Evolutionary conservation across 2,329 filamentous ascomycete species (phyloP), one percentile per base, ranked within the genome.

Genomic region (Leptosphaerulina australis): DNA sequence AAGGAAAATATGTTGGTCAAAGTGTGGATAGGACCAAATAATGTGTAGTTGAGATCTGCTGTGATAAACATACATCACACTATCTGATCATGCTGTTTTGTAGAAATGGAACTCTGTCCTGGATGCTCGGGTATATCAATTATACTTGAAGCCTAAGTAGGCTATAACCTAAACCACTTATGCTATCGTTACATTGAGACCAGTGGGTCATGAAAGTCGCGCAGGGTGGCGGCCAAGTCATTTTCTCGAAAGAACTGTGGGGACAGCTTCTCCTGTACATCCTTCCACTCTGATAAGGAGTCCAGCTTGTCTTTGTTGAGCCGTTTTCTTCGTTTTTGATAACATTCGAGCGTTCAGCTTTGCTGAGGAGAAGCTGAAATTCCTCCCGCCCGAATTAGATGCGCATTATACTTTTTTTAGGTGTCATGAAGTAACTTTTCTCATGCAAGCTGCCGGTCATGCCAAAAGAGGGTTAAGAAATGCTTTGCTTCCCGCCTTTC

Each of bases 381-480:
- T 85, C 85, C 39, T 83, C 81, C 29, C 88, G 83, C 72, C 97
- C 90, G 21, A 89, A 84, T 26, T 86, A 83, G 18, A 95, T 81
- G 18, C 91, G 87, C 70, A 91, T 82, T 89, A 97, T 96, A 21
- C 87, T n/a, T 83, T 72, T 96, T 96, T 78, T 96, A 97, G 0
- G 88, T 84, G 53, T 90, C 87, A 55, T 96, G 88, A 9, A 96
- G 74, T 1, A 96, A 76, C 53, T 88, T 83, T 15, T 82, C 80
- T 38, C 86, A 79, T 5, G 88, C 87, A 36, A 88, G 83, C 35
- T 91, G 84, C 9, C 83, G 78, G 68, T 97, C 92, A 72, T 91
- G 96, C 78, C 86, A 96, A 87, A 92, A 96, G 47, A 97, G 83
- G 70, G 92, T 97, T 18, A 96, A 82, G 0, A 91, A 96, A 43